Percentiles rank a stretch among this genome's conserved stretches.
phyloP scores from a whole-genome alignment of 768 basidiomycete species.

The Cytidiella melzeri region DNA sequence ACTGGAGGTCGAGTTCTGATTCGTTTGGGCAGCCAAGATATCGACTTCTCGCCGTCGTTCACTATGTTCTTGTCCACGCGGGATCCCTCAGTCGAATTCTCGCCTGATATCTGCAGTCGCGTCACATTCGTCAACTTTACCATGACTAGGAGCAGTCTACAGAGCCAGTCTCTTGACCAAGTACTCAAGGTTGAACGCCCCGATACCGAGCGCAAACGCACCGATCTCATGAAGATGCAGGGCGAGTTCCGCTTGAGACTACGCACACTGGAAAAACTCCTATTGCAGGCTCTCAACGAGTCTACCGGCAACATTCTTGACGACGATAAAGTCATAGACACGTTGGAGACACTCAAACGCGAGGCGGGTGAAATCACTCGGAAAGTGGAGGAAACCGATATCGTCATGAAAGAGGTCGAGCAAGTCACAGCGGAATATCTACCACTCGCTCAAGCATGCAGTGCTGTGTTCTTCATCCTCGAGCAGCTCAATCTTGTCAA shows the following conservation, averaged over 20 bases:
- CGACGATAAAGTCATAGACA: slow-evolving; percentile 97
- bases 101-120: slow-evolving; percentile 97
- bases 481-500: slow-evolving; percentile 92
- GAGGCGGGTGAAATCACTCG: slow-evolving; percentile 94
- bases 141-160: slow-evolving; percentile 97
- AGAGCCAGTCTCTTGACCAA: slow-evolving; percentile 96
- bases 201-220: slow-evolving; percentile 91
- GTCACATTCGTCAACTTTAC: slow-evolving; percentile 96
- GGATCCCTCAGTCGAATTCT: slow-evolving; percentile 96
- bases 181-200: slow-evolving; percentile 96
- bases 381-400: slow-evolving; percentile 95
- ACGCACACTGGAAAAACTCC: slow-evolving; percentile 85
- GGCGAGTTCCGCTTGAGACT: slow-evolving; percentile 95
- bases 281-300: slow-evolving; percentile 93
- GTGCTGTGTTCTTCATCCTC: slow-evolving; percentile 93
- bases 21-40: slow-evolving; percentile 94
- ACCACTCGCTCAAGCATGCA: slow-evolving; percentile 92
- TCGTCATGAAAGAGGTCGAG: slow-evolving; percentile 94
- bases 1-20: slow-evolving; percentile 98
- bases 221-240: slow-evolving; percentile 96
- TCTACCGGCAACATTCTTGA: slow-evolving; percentile 96
- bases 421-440: slow-evolving; percentile 93
- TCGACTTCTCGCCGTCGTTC: slow-evolving; percentile 99
- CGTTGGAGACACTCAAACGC: slow-evolving; percentile 89
- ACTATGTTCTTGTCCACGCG: slow-evolving; percentile 98